These are phyloP conservation scores for Hypoxylon sp. DNA, from an alignment of 2,329 filamentous ascomycete genomes.

Conservation along the genomic window DNA sequence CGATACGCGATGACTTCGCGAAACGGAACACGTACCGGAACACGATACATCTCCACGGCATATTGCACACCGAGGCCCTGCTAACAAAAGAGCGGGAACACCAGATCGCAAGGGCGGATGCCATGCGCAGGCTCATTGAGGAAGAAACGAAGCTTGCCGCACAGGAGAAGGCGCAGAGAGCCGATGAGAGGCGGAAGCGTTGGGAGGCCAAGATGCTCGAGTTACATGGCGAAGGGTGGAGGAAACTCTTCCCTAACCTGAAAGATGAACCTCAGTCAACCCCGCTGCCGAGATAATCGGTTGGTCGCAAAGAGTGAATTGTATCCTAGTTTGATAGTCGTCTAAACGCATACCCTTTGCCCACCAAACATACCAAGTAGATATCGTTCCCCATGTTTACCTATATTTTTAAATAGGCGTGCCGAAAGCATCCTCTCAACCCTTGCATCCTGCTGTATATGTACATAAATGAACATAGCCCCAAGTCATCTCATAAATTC, in stretches of 20 bases:
- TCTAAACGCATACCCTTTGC: conserved; percentile 11
- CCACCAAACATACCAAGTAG: not conserved
- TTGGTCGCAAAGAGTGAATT: not conserved
- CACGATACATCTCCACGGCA: conserved; percentile 36
- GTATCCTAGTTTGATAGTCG: not conserved
- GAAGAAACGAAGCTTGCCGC: conserved; percentile 45
- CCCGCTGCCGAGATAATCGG: not conserved
- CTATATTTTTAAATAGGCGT: not conserved
- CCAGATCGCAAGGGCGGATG: conserved; percentile 49
- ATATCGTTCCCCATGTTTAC: not conserved
- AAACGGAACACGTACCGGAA: conserved; percentile 23
- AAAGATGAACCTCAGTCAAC: not conserved
- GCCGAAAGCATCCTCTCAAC: not conserved
- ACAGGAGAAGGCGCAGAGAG: conserved; percentile 42
- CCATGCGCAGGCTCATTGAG: conserved; percentile 48
- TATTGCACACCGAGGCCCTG: not conserved
- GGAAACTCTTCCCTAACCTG: conserved; percentile 18
- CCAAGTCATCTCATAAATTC: not conserved
- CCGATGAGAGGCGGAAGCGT: conserved; percentile 20
- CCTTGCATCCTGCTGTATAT: conserved; percentile 4
- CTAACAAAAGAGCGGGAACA: conserved; percentile 45
- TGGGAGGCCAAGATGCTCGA: conserved; percentile 47
- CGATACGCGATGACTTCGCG: not conserved
- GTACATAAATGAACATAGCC: conserved; percentile 2
- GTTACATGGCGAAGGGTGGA: conserved; percentile 43